phyloP scores from a whole-genome alignment of 2,329 filamentous ascomycete genomes.

The Cercospora beticola region DNA sequence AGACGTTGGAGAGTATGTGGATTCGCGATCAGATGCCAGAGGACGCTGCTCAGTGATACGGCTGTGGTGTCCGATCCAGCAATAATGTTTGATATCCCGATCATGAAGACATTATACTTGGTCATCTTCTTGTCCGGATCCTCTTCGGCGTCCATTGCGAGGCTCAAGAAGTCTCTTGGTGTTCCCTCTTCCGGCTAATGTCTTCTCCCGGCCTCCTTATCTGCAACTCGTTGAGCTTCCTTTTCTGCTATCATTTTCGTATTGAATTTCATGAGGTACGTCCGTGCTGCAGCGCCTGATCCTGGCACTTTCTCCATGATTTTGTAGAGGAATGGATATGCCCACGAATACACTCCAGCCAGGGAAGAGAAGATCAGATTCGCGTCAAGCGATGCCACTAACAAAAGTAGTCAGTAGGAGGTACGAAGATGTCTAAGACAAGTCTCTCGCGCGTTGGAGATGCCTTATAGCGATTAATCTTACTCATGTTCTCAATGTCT shows the following conservation, averaged over 20 bases:
- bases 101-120: conserved; percentile 24
- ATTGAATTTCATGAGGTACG: conserved; percentile 18
- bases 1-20: conserved; percentile 31
- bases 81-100: conserved; percentile 26
- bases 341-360: conserved; percentile 22
- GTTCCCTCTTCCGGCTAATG: conserved; percentile 13
- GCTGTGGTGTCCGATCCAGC: conserved; percentile 41
- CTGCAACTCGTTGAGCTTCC: conserved; percentile 8
- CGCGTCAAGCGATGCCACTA: conserved; percentile 17
- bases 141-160: conserved; percentile 23
- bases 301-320: conserved; percentile 19
- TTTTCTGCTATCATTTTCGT: conserved; percentile 15
- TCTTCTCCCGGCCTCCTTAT: conserved; percentile 13
- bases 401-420: too few species aligned
- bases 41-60: conserved; percentile 34
- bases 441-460: too few species aligned
- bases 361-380: conserved; percentile 18
- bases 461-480: too few species aligned
- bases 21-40: conserved; percentile 38
- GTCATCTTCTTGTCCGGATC: conserved; percentile 26
- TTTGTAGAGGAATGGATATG: conserved; percentile 20
- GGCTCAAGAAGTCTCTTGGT: conserved; percentile 23
- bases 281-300: conserved; percentile 18
- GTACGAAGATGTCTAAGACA: too few species aligned
- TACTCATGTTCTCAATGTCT: conserved; percentile 32